Conservation (phyloP, 331 rosid genomes). For the Pyrus hybrid region DNA sequence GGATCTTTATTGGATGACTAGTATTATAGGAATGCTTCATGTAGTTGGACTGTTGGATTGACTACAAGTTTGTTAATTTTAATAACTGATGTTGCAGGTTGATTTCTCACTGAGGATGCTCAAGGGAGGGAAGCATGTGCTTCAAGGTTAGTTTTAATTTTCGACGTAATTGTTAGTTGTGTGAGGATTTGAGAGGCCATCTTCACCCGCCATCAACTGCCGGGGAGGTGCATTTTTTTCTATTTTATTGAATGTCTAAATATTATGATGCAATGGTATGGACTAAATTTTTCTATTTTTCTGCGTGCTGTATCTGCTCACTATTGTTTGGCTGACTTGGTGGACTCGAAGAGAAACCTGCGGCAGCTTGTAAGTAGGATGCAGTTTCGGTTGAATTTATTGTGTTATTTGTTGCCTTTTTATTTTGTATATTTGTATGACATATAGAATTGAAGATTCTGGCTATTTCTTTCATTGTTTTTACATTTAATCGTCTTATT, state of each 20-base stretch:
- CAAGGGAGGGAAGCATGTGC: conserved; percentile 87
- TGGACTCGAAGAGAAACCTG: conserved; percentile 83
- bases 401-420: neutral
- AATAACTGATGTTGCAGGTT: conserved; percentile 37
- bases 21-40: neutral
- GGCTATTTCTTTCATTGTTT: neutral
- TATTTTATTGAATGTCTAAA: neutral
- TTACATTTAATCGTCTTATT: no score
- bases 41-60: neutral
- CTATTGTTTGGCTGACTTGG: conserved; percentile 36
- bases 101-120: conserved; percentile 67
- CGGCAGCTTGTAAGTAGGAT: conserved; percentile 70
- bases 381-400: neutral
- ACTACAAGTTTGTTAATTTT: neutral
- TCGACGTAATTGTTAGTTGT: neutral
- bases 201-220: neutral
- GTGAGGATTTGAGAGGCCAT: neutral
- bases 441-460: neutral
- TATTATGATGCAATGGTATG: neutral
- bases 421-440: neutral
- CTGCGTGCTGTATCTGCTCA: neutral
- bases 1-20: neutral
- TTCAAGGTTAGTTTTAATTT: conserved; percentile 58
- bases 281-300: conserved; percentile 32
- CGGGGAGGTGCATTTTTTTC: neutral